These are phyloP conservation scores for Xylariaceae sp. DNA, from an alignment of 2,329 filamentous ascomycete species.

Conservation along the genomic window DNA sequence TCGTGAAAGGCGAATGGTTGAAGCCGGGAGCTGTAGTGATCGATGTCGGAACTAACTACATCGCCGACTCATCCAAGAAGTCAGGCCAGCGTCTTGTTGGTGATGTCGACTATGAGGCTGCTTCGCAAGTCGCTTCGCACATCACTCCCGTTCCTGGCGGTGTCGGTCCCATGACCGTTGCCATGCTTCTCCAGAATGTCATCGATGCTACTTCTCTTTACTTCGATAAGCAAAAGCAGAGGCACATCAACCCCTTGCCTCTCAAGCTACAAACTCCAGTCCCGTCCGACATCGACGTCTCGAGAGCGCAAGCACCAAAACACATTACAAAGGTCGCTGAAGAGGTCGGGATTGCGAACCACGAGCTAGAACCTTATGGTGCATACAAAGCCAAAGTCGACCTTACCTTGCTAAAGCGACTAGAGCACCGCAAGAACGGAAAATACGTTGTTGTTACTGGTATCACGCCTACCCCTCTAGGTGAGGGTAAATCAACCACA, in stretches of 20 bases:
- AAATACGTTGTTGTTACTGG: constrained; percentile 91
- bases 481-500: constrained; percentile 97
- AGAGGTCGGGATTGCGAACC: constrained; percentile 81
- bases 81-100: constrained; percentile 89
- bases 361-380: constrained; percentile 92
- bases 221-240: constrained; percentile 77
- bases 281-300: constrained; percentile 93
- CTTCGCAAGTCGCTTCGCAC: constrained; percentile 78
- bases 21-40: constrained; percentile 95
- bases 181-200: constrained; percentile 95
- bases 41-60: constrained; percentile 96
- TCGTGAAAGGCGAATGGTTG: constrained; percentile 92
- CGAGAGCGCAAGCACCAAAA: constrained; percentile 86
- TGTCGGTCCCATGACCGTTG: constrained; percentile 97
- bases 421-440: constrained; percentile 83
- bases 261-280: constrained; percentile 76
- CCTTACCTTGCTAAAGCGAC: constrained; percentile 72
- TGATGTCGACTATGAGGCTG: constrained; percentile 88
- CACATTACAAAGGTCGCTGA: constrained; percentile 78
- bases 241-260: constrained; percentile 77
- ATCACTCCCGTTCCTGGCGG: constrained; percentile 97
- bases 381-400: constrained; percentile 96
- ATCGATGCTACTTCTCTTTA: constrained; percentile 78
- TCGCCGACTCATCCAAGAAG: constrained; percentile 84
- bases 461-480: constrained; percentile 93